Evolutionary conservation across 1,284 basidiomycete genomes (phyloP).

Genomic region (Cryptococcus amylolentus): DNA sequence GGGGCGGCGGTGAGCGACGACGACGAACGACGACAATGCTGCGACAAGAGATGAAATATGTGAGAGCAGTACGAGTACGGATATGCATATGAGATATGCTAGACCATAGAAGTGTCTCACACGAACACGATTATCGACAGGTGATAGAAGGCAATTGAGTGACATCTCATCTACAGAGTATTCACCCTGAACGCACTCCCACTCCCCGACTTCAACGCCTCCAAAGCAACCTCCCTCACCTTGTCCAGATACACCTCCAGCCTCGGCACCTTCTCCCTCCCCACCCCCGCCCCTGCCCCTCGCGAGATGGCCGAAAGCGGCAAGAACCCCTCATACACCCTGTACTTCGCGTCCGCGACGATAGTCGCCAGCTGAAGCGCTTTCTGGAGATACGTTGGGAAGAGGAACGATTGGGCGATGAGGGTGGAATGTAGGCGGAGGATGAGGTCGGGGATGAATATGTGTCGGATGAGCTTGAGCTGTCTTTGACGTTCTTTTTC

Average conservation of each 20-base stretch:
- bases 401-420: constrained; percentile 60
- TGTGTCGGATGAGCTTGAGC: constrained; percentile 73
- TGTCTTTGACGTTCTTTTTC: constrained; percentile 57
- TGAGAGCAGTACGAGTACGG: too few relatives aligned
- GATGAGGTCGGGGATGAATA: constrained; percentile 87
- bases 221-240: constrained; percentile 66
- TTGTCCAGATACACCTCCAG: constrained; percentile 68
- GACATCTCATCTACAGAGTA: neutral
- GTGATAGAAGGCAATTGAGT: too few relatives aligned
- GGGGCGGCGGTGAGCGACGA: too few relatives aligned
- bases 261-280: constrained; percentile 53
- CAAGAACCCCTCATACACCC: constrained; percentile 82
- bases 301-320: neutral
- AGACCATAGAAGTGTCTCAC: too few relatives aligned
- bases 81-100: too few relatives aligned
- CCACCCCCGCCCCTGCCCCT: constrained; percentile 32
- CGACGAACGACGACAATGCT: too few relatives aligned
- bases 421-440: constrained; percentile 76
- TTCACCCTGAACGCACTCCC: constrained; percentile 62
- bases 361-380: constrained; percentile 74
- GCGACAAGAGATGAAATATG: too few relatives aligned
- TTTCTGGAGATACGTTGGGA: constrained; percentile 72
- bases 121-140: too few relatives aligned
- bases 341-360: constrained; percentile 83
- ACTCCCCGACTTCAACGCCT: constrained; percentile 66